A percentile compares a stretch with the other conserved stretches of the same genome.
Evolutionary conservation across 495 filamentous ascomycete genomes (phyloP).

Genomic region (Daldinia vernicosa): DNA sequence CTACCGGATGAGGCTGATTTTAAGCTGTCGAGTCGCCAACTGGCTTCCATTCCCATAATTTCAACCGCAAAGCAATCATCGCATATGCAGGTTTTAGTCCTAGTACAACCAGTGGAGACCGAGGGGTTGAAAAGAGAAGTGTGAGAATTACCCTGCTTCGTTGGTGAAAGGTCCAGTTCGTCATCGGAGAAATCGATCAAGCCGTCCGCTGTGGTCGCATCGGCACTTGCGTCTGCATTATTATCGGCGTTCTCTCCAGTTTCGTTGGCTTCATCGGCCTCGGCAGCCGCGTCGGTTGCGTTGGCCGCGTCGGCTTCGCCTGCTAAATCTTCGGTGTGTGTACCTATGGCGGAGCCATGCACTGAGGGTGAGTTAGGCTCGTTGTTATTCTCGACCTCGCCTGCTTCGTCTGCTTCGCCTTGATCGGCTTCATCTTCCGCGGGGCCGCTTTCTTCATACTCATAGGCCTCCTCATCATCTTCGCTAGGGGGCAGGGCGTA

Average conservation of each 20-base stretch:
- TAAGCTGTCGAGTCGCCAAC: constrained; percentile 12
- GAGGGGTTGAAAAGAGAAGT: constrained; percentile 7
- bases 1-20: neutral
- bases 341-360: constrained; percentile 13
- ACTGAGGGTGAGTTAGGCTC: constrained; percentile 28
- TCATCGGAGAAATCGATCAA: constrained; percentile 48
- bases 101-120: constrained; percentile 2
- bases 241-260: constrained; percentile 42
- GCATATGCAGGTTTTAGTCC: constrained; percentile 29
- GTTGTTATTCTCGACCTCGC: constrained; percentile 34
- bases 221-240: constrained; percentile 27
- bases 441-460: constrained; percentile 9
- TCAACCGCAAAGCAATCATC: constrained; percentile 38
- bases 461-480: constrained; percentile 9
- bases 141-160: constrained; percentile 40
- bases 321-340: neutral
- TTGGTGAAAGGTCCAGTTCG: constrained; percentile 42
- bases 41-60: constrained; percentile 18
- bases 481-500: constrained; percentile 23
- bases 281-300: constrained; percentile 10
- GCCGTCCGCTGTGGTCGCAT: constrained; percentile 20
- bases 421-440: constrained; percentile 3
- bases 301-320: neutral
- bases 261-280: constrained; percentile 21
- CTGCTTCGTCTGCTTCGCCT: constrained; percentile 30